phyloP scores from a whole-genome alignment of 805 yeast genomes.

The Monosporozyma yasuniensis region DNA sequence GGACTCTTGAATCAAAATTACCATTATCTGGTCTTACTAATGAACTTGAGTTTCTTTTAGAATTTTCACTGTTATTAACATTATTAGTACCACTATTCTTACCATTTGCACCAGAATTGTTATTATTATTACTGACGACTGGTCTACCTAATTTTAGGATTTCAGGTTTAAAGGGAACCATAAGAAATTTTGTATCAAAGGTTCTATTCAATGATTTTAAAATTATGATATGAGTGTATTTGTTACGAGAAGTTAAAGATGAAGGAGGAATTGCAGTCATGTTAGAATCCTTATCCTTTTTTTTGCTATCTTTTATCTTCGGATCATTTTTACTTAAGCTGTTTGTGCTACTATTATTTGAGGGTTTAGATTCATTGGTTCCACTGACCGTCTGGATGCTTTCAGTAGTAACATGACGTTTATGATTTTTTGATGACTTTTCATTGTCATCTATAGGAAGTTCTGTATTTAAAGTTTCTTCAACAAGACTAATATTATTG shows the following conservation, averaged over 20 bases:
- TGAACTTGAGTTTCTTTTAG: constrained; percentile 13
- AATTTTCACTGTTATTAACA: constrained; percentile 20
- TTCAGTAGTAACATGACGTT: not conserved
- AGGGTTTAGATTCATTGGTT: not conserved
- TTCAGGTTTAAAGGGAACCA: constrained; percentile 75
- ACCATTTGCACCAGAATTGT: constrained; percentile 7
- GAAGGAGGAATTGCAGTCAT: constrained; percentile 5
- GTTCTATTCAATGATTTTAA: constrained; percentile 72
- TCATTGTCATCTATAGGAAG: not conserved
- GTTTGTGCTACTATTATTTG: not conserved
- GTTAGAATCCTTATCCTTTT: not conserved
- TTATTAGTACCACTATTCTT: constrained; percentile 7
- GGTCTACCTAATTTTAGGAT: constrained; percentile 86
- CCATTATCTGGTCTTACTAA: constrained; percentile 69
- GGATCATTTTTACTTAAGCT: not conserved
- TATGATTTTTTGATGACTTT: not conserved
- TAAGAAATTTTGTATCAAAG: constrained; percentile 68
- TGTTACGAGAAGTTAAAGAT: constrained; percentile 16
- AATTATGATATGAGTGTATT: constrained; percentile 51
- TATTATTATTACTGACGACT: constrained; percentile 33
- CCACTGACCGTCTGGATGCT: not conserved
- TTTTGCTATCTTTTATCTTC: not conserved
- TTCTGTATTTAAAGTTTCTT: not conserved
- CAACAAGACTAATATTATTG: not conserved
- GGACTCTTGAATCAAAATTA: constrained; percentile 85